A percentile compares a stretch with the other conserved stretches of the same genome.
phyloP scores from a whole-genome alignment of 345 rosid genomes.

The Trapa bicornis region DNA sequence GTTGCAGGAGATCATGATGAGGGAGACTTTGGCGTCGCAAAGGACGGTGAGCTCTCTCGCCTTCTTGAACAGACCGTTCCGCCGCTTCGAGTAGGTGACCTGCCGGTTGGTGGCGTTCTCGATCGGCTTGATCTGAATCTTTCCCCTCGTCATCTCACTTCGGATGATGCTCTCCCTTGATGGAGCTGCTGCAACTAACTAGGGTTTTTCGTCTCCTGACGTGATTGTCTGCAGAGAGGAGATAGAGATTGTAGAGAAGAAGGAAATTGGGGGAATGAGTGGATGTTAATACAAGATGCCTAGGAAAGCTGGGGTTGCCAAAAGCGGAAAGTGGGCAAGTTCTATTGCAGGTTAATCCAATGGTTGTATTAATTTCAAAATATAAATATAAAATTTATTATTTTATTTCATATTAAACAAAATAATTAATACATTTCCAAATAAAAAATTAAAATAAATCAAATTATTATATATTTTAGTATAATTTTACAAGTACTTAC shows the following conservation, averaged over 20 bases:
- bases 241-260: background rate
- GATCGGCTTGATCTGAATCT: slow-evolving; percentile 5
- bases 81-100: slow-evolving; percentile 26
- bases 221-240: background rate
- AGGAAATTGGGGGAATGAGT: background rate
- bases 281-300: too few species aligned
- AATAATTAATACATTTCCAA: too few species aligned
- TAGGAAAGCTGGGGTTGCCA: background rate
- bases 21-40: slow-evolving; percentile 67
- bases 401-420: background rate
- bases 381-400: background rate
- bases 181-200: background rate
- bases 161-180: background rate
- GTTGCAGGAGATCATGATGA: slow-evolving; percentile 63
- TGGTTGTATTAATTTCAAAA: background rate
- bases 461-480: too few species aligned
- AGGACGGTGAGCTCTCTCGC: slow-evolving; percentile 26
- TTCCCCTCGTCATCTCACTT: background rate
- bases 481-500: too few species aligned
- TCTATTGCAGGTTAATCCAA: background rate
- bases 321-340: background rate
- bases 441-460: too few species aligned
- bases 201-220: background rate
- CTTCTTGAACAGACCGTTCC: slow-evolving; percentile 25
- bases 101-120: slow-evolving; percentile 18